Evolutionary conservation across 2,329 filamentous ascomycete genomes (phyloP), one percentile per base, ranked within the genome.

Genomic region (Fusarium sp.): DNA sequence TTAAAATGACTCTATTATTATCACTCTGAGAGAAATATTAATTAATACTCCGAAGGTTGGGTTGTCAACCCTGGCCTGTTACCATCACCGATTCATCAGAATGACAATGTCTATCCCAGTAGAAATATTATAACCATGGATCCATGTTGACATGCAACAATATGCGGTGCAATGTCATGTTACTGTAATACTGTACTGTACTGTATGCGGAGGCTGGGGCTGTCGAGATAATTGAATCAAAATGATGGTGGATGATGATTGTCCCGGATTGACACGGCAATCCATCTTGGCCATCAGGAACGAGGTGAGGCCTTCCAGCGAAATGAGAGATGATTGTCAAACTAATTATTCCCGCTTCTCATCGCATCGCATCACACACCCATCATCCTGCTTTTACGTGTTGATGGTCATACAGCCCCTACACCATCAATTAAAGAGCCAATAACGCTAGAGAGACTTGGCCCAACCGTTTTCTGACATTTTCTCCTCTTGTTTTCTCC

Each of bases 291-390:
- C 45, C 40, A 59, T 65, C 68, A 70, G 68, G 68, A 57, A 70
- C 67, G 9, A 49, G 44, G 27, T 25, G 52, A 59, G 56, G 41
- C 51, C 51, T 32, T 45, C 58, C 20, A 58, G 30, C 38, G 44
- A 46, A 24, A 55, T 45, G 40, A 58, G 51, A 40, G 56, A 49
- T 57, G 43, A 54, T 34, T 22, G 46, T 38, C 24, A 61, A 30
- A 32, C 34, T 6, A 16, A 16, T n/a, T 30, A 32, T 51, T 70
- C 40, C 34, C 34, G 27, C 30, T 46, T 46, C 38, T 22, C 27
- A 54, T 54, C 25, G 6, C 58, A 68, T 68, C 62, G 69, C 67
- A 56, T 70, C 68, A 70, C 68, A 47, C 55, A 71, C 34, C 68
- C 68, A 71, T 70, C 68, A 70, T 71, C 25, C 41, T 69, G 51